Conservation (phyloP, 495 filamentous ascomycete species). For the Penicillium diatomitis region DNA sequence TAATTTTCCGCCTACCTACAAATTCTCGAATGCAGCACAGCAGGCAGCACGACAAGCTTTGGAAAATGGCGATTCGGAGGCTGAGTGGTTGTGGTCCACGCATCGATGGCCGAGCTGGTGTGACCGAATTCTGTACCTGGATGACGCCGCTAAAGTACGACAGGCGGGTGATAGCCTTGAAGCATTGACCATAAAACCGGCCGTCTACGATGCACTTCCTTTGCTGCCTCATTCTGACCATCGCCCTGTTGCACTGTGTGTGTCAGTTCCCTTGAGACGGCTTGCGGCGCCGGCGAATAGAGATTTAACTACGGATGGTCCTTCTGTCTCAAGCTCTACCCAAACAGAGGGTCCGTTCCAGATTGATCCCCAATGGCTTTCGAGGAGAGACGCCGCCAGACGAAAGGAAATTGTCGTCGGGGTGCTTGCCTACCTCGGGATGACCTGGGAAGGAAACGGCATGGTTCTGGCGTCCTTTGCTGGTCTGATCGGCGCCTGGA, state of each 20-base stretch:
- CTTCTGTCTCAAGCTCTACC: conserved; percentile 8
- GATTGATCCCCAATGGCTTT: conserved; percentile 44
- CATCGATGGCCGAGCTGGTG: conserved; percentile 92
- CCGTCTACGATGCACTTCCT: conserved; percentile 64
- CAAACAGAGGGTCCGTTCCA: conserved; percentile 40
- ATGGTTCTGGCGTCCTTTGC: conserved; percentile 36
- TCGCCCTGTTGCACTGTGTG: conserved; percentile 63
- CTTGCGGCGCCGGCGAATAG: conserved; percentile 9
- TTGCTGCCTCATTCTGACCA: conserved; percentile 75
- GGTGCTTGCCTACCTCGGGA: conserved; percentile 42
- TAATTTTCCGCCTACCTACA: conserved; percentile 87
- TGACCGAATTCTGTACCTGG: conserved; percentile 76
- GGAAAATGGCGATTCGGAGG: conserved; percentile 18
- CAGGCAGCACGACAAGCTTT: conserved; percentile 19
- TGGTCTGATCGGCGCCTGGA: conserved; percentile 38
- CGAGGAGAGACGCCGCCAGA: conserved; percentile 40
- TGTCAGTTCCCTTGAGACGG: conserved; percentile 44
- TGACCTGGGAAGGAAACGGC: conserved; percentile 53
- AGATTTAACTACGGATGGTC: conserved; percentile 4
- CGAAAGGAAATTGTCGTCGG: conserved; percentile 52
- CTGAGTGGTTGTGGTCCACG: conserved; percentile 64
- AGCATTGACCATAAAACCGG: conserved; percentile 29
- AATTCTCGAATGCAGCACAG: conserved; percentile 49
- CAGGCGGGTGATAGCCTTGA: conserved; percentile 14
- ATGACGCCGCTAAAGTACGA: conserved; percentile 47